A percentile compares a stretch with the other conserved stretches of the same genome.
Evolutionary conservation across 2,329 filamentous ascomycete genomes (phyloP).

Genomic region (Hypoxylon sp.): DNA sequence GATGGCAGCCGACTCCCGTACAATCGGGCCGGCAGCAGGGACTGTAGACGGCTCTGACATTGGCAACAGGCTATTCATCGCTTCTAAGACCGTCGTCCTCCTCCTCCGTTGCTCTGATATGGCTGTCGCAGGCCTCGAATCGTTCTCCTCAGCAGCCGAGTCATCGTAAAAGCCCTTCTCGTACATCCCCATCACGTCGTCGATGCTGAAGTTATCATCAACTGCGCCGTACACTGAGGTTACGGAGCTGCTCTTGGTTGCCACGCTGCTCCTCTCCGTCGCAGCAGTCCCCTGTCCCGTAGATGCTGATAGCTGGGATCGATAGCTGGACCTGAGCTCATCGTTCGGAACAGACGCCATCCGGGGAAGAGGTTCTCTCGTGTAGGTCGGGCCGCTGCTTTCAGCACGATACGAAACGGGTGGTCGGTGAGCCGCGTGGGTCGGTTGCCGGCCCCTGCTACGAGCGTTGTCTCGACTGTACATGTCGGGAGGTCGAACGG

Average conservation of each 20-base stretch:
- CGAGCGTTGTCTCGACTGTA: constrained; percentile 41
- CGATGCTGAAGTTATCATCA: constrained; percentile 67
- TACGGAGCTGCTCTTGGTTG: constrained; percentile 80
- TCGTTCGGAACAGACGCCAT: constrained; percentile 58
- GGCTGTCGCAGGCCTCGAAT: constrained; percentile 50
- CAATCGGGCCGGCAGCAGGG: constrained; percentile 27
- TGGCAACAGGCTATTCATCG: constrained; percentile 49
- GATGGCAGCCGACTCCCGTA: constrained; percentile 52
- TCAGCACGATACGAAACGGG: constrained; percentile 48
- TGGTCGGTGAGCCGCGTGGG: constrained; percentile 40
- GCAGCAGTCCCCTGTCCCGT: constrained; percentile 66
- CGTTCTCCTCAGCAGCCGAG: constrained; percentile 54
- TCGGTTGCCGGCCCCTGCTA: constrained; percentile 38
- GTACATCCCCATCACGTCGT: constrained; percentile 76
- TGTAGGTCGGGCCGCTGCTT: constrained; percentile 48
- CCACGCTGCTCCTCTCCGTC: constrained; percentile 84
- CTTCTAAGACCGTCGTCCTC: constrained; percentile 51
- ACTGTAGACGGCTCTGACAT: constrained; percentile 36
- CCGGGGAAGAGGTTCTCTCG: constrained; percentile 50
- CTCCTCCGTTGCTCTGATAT: constrained; percentile 50
- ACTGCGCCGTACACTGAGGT: constrained; percentile 62
- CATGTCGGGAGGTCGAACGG: constrained; percentile 52
- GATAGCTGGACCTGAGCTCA: constrained; percentile 63
- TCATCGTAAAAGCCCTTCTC: constrained; percentile 67
- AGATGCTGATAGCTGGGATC: constrained; percentile 63